Evolutionary conservation across 2,329 filamentous ascomycete species (phyloP).

Genomic region (Fusarium sp.): DNA sequence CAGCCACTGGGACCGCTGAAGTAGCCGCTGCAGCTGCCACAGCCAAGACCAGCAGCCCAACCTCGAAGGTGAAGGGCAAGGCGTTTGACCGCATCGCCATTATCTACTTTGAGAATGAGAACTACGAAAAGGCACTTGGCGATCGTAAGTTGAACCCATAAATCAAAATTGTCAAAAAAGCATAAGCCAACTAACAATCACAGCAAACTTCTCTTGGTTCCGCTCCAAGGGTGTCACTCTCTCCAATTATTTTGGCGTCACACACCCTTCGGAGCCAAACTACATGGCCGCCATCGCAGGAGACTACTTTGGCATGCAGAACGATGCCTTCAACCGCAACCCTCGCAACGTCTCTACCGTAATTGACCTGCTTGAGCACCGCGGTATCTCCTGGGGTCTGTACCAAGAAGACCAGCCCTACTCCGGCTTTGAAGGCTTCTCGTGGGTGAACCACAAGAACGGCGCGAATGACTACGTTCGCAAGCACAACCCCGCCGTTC

Average conservation of each 20-base stretch:
- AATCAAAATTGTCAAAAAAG: fast-evolving
- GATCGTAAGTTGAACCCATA: conserved; percentile 64
- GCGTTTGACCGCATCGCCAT: conserved; percentile 79
- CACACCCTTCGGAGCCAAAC: conserved; percentile 77
- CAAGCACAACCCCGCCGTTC: conserved; percentile 80
- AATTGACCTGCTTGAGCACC: conserved; percentile 76
- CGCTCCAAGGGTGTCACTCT: conserved; percentile 50
- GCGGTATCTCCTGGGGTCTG: conserved; percentile 74
- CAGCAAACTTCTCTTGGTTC: conserved; percentile 50
- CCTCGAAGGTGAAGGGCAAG: conserved; percentile 75
- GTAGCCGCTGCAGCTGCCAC: conserved; percentile 71
- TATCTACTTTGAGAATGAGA: conserved; percentile 84
- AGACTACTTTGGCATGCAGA: conserved; percentile 73
- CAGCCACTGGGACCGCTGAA: conserved; percentile 63
- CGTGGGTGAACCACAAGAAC: conserved; percentile 74
- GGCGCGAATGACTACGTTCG: conserved; percentile 82
- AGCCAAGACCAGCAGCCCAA: conserved; percentile 71
- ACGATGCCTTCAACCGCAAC: conserved; percentile 68
- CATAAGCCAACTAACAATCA: not conserved
- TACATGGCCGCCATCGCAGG: conserved; percentile 73
- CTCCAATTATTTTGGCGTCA: conserved; percentile 63
- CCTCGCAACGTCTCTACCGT: conserved; percentile 74
- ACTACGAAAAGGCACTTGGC: conserved; percentile 73
- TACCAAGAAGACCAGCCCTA: conserved; percentile 86
- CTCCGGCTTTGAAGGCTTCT: conserved; percentile 76